Conservation (phyloP, 176 grass and related monocot genomes). For the Lolium rigidum region DNA sequence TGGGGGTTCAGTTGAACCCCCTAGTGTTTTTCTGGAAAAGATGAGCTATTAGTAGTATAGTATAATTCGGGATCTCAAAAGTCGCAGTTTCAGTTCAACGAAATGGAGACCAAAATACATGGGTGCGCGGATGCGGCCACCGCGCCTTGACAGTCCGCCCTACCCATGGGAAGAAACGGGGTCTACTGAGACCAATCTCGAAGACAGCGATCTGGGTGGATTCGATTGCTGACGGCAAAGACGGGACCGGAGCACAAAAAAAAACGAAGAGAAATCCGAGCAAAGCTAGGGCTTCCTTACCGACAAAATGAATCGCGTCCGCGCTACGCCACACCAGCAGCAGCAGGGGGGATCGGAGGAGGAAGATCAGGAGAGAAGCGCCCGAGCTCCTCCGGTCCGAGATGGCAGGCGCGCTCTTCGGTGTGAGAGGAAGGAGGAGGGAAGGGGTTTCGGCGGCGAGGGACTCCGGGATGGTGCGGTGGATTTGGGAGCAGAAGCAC, state of each 20-base stretch:
- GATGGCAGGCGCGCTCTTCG: conserved; percentile 9
- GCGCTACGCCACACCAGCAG: background rate
- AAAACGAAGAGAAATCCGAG: conserved; percentile 23
- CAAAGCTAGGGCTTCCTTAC: conserved; percentile 39
- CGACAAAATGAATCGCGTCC: conserved; percentile 30
- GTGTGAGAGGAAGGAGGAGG: background rate
- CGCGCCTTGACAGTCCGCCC: conserved; percentile 17
- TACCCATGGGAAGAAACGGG: background rate
- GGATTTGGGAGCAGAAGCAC: conserved; percentile 31
- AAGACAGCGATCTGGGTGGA: conserved; percentile 25
- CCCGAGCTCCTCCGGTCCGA: conserved; percentile 22
- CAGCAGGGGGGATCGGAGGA: conserved; percentile 14
- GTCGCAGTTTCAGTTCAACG: background rate
- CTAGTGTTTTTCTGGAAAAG: background rate
- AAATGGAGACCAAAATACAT: conserved; percentile 27
- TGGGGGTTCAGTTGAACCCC: conserved; percentile 33
- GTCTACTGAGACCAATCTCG: conserved; percentile 22
- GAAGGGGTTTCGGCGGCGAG: conserved; percentile 33
- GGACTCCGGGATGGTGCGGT: conserved; percentile 30
- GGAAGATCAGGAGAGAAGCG: conserved; percentile 25
- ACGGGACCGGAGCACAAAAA: background rate
- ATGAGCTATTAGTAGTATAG: conserved; percentile 16
- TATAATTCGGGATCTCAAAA: conserved; percentile 32
- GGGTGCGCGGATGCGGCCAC: background rate
- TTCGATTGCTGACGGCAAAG: conserved; percentile 22